phyloP scores from a whole-genome alignment of 768 basidiomycete species.

The Pulveroboletus sp. region DNA sequence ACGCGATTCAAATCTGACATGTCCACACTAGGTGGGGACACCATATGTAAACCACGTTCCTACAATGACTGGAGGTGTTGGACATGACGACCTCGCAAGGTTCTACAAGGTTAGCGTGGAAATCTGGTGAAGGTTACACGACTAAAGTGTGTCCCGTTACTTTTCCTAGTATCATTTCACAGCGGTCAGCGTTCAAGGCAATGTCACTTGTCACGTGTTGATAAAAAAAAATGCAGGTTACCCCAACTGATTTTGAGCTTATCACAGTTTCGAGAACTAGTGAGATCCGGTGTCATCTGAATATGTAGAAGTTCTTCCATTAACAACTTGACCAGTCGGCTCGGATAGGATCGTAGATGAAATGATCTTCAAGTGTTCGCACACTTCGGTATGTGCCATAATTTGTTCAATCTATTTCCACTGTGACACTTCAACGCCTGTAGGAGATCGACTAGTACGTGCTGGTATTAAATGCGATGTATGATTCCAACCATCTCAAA shows the following conservation, averaged over 20 bases:
- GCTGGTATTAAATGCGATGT: not conserved
- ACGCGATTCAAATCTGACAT: not conserved
- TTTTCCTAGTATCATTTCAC: constrained; percentile 39
- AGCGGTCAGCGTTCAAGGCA: constrained; percentile 16
- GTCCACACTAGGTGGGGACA: constrained; percentile 32
- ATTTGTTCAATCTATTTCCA: not conserved
- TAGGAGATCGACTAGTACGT: constrained; percentile 43
- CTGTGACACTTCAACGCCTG: not conserved
- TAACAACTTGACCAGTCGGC: constrained; percentile 28
- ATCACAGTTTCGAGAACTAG: constrained; percentile 42
- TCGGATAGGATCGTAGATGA: constrained; percentile 46
- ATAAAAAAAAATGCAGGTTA: constrained; percentile 27
- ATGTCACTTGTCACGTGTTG: not conserved
- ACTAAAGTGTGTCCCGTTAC: not conserved
- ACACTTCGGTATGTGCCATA: constrained; percentile 31
- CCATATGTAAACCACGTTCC: constrained; percentile 43
- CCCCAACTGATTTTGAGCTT: constrained; percentile 39
- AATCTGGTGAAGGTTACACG: not conserved
- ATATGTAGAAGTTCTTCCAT: not conserved
- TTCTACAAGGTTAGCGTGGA: constrained; percentile 43
- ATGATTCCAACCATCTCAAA: constrained; percentile 4
- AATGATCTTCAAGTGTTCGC: constrained; percentile 44
- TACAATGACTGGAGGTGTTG: constrained; percentile 48
- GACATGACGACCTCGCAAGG: constrained; percentile 38
- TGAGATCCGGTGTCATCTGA: constrained; percentile 11